Percentiles rank a stretch among this genome's conserved stretches.
phyloP scores from a whole-genome alignment of 495 filamentous ascomycete genomes.

The Penicillium paxilli region DNA sequence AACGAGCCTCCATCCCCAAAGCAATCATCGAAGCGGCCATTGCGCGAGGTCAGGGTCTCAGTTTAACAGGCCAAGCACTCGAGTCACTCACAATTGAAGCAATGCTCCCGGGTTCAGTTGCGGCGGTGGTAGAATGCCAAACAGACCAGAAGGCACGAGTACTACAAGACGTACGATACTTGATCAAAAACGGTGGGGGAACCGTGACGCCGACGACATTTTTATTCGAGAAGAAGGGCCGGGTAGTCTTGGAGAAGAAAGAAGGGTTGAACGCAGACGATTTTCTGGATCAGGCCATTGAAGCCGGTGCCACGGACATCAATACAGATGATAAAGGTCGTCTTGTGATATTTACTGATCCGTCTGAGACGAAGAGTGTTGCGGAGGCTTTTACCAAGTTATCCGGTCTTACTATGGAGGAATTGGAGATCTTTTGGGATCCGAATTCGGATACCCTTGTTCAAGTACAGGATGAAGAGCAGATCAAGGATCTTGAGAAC shows the following conservation, averaged over 20 bases:
- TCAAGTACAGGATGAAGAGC: slow-evolving; percentile 47
- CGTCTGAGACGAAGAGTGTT: slow-evolving; percentile 63
- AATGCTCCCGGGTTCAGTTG: slow-evolving; percentile 74
- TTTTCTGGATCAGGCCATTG: slow-evolving; percentile 79
- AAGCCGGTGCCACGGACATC: slow-evolving; percentile 82
- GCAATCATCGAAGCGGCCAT: slow-evolving; percentile 79
- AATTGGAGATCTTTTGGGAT: slow-evolving; percentile 80
- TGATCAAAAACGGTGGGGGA: slow-evolving; percentile 71
- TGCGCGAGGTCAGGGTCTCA: slow-evolving; percentile 81
- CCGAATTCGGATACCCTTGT: slow-evolving; percentile 78
- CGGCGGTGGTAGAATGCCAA: slow-evolving; percentile 78
- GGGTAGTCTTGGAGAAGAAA: slow-evolving; percentile 64
- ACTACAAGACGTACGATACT: slow-evolving; percentile 65
- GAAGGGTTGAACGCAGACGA: slow-evolving; percentile 66
- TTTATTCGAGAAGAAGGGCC: slow-evolving; percentile 78
- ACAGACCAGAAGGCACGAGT: slow-evolving; percentile 77
- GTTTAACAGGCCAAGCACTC: slow-evolving; percentile 66
- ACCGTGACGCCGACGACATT: slow-evolving; percentile 71
- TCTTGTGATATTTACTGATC: slow-evolving; percentile 74
- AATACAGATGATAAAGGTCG: slow-evolving; percentile 68
- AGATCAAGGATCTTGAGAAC: slow-evolving; percentile 55
- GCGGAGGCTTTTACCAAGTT: slow-evolving; percentile 59
- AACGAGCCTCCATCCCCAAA: slow-evolving; percentile 85
- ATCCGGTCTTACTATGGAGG: slow-evolving; percentile 63
- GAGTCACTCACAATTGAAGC: slow-evolving; percentile 80